Evolutionary conservation across 257 asterid species (phyloP), one percentile per base, ranked within the genome.

Genomic region (Petunia secreta): DNA sequence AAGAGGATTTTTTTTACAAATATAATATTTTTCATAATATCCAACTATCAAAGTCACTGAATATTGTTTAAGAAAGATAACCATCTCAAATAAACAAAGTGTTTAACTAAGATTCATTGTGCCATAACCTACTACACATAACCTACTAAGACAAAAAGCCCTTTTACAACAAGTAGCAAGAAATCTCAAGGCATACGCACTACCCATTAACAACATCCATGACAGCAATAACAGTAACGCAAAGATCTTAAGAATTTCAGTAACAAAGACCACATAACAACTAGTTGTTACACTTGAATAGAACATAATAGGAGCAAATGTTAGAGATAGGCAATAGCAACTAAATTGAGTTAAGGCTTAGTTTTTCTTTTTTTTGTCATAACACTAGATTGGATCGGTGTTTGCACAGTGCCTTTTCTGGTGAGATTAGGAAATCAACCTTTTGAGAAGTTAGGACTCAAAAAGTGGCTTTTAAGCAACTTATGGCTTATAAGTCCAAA

Each of bases 281-380:
- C 37, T 66, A 52, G 60, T 71, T 46, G 25, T 25, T 71, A 46
- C 39, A 48, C 60, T 64, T 71, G 77, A 71, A 25, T 43, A 34
- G 77, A 71, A 46, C 77, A 71, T 71, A 14, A 71, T 34, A 71
- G 60, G 48, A 69, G 43, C 77, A 69, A 25, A 71, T 48, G 43
- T 48, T 71, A 5, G 39, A 69, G 76, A 69, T 69, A 46, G 76
- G 16, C 6, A 36, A 65, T 14, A 15, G 25, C 13, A 65, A 65
- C 74, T 39, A 65, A 65, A 34, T 65, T 65, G 53, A 13, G 6
- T 65, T 65, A 44, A 64, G 9, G 41, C 15, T 64, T 64, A 64
- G 50, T 38, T 64, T 10, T 63, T 63, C 25, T 14, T 40, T 25
- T 39, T 65, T 25, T 25, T 25, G 25, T 25, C 25, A 25, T 25